Conservation (phyloP, 345 rosid species). For the Populus deltoides region DNA sequence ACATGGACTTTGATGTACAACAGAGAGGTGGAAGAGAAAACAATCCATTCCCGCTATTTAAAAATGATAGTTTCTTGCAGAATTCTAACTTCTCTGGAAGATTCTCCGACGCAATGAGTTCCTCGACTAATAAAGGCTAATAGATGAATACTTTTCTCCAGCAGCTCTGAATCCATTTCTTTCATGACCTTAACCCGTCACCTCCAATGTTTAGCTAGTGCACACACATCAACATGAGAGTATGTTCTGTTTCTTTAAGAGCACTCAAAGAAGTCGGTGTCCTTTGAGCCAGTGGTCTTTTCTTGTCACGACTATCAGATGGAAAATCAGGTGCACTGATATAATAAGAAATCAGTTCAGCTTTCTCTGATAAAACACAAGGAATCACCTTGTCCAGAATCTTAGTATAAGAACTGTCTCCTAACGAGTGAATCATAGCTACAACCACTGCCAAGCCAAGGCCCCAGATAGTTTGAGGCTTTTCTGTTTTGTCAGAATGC, state of each 20-base stretch:
- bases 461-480: slow-evolving; percentile 66
- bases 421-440: slow-evolving; percentile 71
- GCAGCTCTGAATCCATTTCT: slow-evolving; percentile 67
- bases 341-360: slow-evolving; percentile 55
- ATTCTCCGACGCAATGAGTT: slow-evolving; percentile 56
- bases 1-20: slow-evolving; percentile 45
- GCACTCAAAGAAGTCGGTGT: slow-evolving; percentile 58
- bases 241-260: slow-evolving; percentile 81
- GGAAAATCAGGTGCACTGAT: slow-evolving; percentile 70
- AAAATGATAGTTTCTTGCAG: slow-evolving; percentile 52
- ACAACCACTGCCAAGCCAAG: slow-evolving; percentile 76
- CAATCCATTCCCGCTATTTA: slow-evolving; percentile 79
- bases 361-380: slow-evolving; percentile 71
- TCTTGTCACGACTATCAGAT: slow-evolving; percentile 61
- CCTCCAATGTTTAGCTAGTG: slow-evolving; percentile 58
- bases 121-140: slow-evolving; percentile 86
- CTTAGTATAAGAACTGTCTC: slow-evolving; percentile 46
- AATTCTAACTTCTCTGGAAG: slow-evolving; percentile 59
- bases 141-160: slow-evolving; percentile 80
- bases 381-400: slow-evolving; percentile 60
- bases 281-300: slow-evolving; percentile 57
- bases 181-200: slow-evolving; percentile 71
- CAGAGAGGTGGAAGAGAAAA: slow-evolving; percentile 71
- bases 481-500: slow-evolving; percentile 46
- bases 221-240: slow-evolving; percentile 73